phyloP scores from a whole-genome alignment of 768 basidiomycete species.

The Suillus placidus region DNA sequence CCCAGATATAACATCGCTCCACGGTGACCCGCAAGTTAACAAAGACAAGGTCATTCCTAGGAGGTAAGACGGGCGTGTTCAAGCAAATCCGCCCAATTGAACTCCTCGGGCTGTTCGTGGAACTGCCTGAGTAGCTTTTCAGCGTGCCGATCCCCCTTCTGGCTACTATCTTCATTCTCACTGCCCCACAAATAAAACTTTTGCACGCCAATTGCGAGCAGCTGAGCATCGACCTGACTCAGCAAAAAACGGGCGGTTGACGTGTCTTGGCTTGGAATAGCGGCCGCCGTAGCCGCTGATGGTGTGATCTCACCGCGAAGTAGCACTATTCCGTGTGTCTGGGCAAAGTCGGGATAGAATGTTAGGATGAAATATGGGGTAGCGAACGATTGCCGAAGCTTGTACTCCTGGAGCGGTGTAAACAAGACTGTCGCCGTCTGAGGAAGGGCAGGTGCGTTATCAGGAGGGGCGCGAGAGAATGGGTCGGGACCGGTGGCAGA shows the following conservation, averaged over 20 bases:
- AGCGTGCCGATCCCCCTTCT: constrained; percentile 8
- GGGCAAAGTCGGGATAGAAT: constrained; percentile 86
- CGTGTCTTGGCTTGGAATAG: constrained; percentile 33
- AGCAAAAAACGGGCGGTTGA: constrained; percentile 52
- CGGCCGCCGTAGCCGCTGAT: constrained; percentile 44
- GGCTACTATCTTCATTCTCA: constrained; percentile 16
- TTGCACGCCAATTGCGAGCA: constrained; percentile 79
- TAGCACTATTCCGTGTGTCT: constrained; percentile 80
- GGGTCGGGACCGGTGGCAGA: constrained; percentile 45
- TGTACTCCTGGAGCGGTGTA: constrained; percentile 94
- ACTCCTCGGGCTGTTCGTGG: constrained; percentile 76
- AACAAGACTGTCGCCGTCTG: constrained; percentile 80
- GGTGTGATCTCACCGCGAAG: constrained; percentile 92
- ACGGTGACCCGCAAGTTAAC: neutral
- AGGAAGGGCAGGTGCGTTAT: constrained; percentile 42
- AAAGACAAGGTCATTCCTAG: constrained; percentile 10
- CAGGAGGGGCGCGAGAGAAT: constrained; percentile 38
- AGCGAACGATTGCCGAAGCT: constrained; percentile 78
- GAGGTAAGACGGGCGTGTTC: constrained; percentile 41
- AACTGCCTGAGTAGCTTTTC: constrained; percentile 65
- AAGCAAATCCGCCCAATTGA: constrained; percentile 82
- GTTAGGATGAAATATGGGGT: constrained; percentile 91
- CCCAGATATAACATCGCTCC: neutral
- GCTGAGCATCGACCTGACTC: constrained; percentile 80
- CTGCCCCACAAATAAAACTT: constrained; percentile 78